Evolutionary conservation across 2,329 filamentous ascomycete genomes (phyloP).

Genomic region (Cladophialophora psammophila): DNA sequence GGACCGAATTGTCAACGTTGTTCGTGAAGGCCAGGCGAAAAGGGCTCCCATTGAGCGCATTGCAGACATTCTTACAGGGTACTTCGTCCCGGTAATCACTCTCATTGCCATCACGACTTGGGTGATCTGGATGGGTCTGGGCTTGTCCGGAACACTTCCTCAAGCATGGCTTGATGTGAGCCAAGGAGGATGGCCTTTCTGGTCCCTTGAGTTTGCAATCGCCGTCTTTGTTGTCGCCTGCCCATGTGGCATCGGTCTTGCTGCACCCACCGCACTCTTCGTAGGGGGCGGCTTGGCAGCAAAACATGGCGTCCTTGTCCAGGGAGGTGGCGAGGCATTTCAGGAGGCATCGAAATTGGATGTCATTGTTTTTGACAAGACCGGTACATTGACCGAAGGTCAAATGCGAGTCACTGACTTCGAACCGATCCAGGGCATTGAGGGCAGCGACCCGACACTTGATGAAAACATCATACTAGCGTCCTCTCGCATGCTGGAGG

Average conservation of each 20-base stretch:
- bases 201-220: conserved; percentile 72
- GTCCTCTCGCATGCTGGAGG: conserved; percentile 61
- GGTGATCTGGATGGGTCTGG: conserved; percentile 56
- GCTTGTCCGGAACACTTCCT: conserved; percentile 52
- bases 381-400: conserved; percentile 78
- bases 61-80: conserved; percentile 57
- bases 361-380: conserved; percentile 88
- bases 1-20: conserved; percentile 58
- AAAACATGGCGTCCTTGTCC: conserved; percentile 79
- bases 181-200: conserved; percentile 60
- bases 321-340: conserved; percentile 84
- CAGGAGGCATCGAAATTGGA: conserved; percentile 81
- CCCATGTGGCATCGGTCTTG: conserved; percentile 81
- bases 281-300: conserved; percentile 82
- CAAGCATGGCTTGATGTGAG: conserved; percentile 59
- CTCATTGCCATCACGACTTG: conserved; percentile 57
- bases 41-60: conserved; percentile 57
- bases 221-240: conserved; percentile 87
- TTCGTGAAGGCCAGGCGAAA: conserved; percentile 58
- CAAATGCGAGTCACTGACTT: conserved; percentile 64
- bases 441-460: background rate
- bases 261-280: conserved; percentile 86
- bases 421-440: conserved; percentile 46
- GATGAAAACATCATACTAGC: conserved; percentile 52
- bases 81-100: conserved; percentile 59